Conservation (phyloP, 2,329 filamentous ascomycete species). For the Fusarium annulatum region DNA sequence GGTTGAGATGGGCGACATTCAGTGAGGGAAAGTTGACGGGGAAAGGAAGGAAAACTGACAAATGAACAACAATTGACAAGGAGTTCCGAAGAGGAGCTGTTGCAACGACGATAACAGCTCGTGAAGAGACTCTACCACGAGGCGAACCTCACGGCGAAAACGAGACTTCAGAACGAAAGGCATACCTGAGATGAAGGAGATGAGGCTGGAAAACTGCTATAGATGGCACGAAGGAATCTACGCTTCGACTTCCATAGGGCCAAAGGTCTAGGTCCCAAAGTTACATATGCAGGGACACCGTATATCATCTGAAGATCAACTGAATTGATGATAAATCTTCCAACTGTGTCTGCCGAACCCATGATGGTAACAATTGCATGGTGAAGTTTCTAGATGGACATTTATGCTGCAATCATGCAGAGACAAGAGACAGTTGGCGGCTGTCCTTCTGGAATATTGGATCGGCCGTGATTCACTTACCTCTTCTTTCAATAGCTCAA, state of each 20-base stretch:
- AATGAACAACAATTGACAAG: not conserved
- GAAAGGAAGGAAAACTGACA: not conserved
- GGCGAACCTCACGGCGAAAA: not conserved
- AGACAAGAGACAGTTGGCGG: not conserved
- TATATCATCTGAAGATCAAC: conserved; percentile 20
- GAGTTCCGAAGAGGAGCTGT: not conserved
- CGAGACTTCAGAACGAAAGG: not conserved
- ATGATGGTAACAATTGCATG: not conserved
- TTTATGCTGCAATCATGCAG: too few relatives aligned
- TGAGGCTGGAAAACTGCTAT: not conserved
- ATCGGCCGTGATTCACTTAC: not conserved
- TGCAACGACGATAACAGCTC: not conserved
- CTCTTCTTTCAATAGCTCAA: not conserved
- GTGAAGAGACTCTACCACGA: not conserved
- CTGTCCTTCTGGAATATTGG: not conserved
- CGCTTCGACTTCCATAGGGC: not conserved
- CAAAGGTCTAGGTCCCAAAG: not conserved
- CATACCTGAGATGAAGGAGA: not conserved
- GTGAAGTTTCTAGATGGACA: not conserved
- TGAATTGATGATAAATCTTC: conserved; percentile 13
- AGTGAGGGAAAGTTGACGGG: conserved; percentile 18
- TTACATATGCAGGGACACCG: not conserved
- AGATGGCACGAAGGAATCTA: not conserved
- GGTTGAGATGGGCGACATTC: conserved; percentile 45
- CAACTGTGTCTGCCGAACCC: not conserved